These are phyloP conservation scores for Wickerhamiella azymoides DNA, from an alignment of 805 yeast genomes.

Conservation along the genomic window DNA sequence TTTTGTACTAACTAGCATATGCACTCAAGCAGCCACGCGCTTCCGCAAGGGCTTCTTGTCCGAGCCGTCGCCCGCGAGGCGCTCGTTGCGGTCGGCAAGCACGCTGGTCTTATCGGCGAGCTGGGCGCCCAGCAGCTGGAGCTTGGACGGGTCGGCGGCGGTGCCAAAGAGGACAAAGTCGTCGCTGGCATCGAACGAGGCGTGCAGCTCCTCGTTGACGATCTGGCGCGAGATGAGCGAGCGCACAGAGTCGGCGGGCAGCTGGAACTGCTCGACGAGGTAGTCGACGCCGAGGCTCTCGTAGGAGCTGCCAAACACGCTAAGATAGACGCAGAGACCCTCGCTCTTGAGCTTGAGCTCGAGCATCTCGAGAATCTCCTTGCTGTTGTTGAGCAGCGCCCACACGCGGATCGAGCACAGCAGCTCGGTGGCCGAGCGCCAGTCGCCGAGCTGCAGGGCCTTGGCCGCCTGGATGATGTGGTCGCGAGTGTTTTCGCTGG, in stretches of 20 bases:
- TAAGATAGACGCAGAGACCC: slow-evolving; percentile 84
- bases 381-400: slow-evolving; percentile 63
- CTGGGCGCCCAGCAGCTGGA: slow-evolving; percentile 77
- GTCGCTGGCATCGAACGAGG: slow-evolving; percentile 55
- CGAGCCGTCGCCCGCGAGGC: slow-evolving; percentile 65
- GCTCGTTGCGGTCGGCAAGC: slow-evolving; percentile 73
- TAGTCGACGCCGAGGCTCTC: slow-evolving; percentile 56
- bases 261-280: slow-evolving; percentile 52
- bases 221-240: slow-evolving; percentile 64
- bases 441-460: slow-evolving; percentile 76
- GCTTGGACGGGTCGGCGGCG: slow-evolving; percentile 66
- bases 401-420: slow-evolving; percentile 71
- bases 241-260: slow-evolving; percentile 41
- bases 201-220: slow-evolving; percentile 61
- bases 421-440: slow-evolving; percentile 64
- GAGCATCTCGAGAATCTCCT: slow-evolving; percentile 44
- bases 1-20: too few relatives aligned
- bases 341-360: slow-evolving; percentile 70
- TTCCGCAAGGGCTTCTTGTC: slow-evolving; percentile 20
- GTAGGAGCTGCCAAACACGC: slow-evolving; percentile 67
- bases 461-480: slow-evolving; percentile 85
- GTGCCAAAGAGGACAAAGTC: slow-evolving; percentile 52
- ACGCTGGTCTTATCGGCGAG: slow-evolving; percentile 70
- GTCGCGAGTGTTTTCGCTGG: slow-evolving; percentile 93
- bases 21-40: not conserved